Evolutionary conservation across 257 asterid species (phyloP), one percentile per base, ranked within the genome.

Genomic region (Solanum stenotomum): DNA sequence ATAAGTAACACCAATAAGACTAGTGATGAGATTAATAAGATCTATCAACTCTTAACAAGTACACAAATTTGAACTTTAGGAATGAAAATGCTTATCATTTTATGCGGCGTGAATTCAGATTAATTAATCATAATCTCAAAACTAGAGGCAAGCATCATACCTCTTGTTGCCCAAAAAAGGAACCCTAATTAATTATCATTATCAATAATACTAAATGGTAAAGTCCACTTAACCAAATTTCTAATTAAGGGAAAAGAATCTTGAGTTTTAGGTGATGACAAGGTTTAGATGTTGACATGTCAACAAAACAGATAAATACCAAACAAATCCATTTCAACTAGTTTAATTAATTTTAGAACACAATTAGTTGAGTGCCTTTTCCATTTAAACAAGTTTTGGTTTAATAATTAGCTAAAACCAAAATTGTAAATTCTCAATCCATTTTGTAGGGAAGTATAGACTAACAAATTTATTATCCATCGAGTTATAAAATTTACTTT

Each of bases 271-370:
- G 87, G 89, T 52, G 87, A 88, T 93, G 95, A 94, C 93, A 90
- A 63, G 90, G 90, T 90, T 89, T 83, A 89, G 96, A 94, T 92
- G 94, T 93, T 91, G 95, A 93, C 92, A 90, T 88, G 89, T 92
- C 93, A 94, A 94, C 94, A 91, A 93, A 93, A 86, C 87, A 83
- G 93, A 92, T 92, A 92, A 92, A 94, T 87, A 90, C 91, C 95
- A 93, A 94, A 91, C 91, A 92, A 91, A 92, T 90, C 91, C 91
- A 92, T 91, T 89, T 87, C 91, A 87, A 90, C 76, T 61, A 34
- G 84, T 87, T 93, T 91, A 86, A 75, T 86, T 87, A 87, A 88
- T 83, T 42, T 74, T 87, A 65, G 5, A 56, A 46, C 34, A 74
- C 91, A 89, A 88, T 29, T 70, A 72, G 92, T 90, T 89, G 92